phyloP scores from a whole-genome alignment of 1,284 basidiomycete genomes.

The Heterobasidion irregulare region DNA sequence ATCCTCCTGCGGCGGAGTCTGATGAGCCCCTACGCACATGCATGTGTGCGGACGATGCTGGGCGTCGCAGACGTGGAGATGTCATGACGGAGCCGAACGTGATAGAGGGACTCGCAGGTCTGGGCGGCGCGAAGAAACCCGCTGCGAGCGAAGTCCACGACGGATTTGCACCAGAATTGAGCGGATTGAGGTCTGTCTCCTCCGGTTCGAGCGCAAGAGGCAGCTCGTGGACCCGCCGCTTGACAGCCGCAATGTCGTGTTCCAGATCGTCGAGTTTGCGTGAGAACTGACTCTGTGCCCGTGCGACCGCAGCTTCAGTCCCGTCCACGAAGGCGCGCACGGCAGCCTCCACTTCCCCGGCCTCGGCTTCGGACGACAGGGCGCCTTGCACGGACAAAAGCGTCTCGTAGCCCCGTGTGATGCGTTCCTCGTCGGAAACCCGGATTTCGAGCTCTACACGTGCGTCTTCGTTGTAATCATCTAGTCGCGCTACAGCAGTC shows the following conservation, averaged over 20 bases:
- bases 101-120: constrained; percentile 30
- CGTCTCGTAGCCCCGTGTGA: constrained; percentile 65
- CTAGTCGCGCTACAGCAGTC: constrained; percentile 55
- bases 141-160: constrained; percentile 55
- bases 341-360: constrained; percentile 39
- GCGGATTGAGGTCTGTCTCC: constrained; percentile 6
- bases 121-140: constrained; percentile 30
- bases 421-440: constrained; percentile 68
- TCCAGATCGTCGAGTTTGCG: constrained; percentile 71
- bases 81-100: constrained; percentile 69
- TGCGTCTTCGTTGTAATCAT: constrained; percentile 78
- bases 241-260: constrained; percentile 67
- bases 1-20: not conserved
- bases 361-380: constrained; percentile 24
- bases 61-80: constrained; percentile 42
- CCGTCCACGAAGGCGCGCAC: constrained; percentile 56
- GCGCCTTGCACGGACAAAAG: constrained; percentile 54
- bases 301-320: constrained; percentile 29
- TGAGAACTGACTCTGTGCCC: constrained; percentile 40
- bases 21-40: constrained; percentile 2
- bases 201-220: constrained; percentile 11
- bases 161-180: constrained; percentile 9
- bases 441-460: constrained; percentile 84
- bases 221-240: constrained; percentile 44
- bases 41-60: constrained; percentile 30